A percentile compares a stretch with the other conserved stretches of the same genome.
Conservation (phyloP, 495 filamentous ascomycete species). For the Talaromyces proteolyticus region DNA sequence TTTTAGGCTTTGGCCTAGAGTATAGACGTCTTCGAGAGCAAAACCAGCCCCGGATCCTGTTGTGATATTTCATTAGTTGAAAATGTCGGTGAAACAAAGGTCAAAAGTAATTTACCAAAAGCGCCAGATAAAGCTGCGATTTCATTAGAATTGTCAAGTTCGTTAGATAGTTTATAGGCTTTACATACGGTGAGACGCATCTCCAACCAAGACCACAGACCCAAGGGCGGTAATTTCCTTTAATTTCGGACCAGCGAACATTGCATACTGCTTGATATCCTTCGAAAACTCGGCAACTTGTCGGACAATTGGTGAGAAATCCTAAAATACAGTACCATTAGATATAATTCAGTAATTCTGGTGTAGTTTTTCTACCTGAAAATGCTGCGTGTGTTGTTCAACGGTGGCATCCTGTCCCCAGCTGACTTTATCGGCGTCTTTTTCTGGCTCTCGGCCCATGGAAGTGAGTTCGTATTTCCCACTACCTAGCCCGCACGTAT, state of each 20-base stretch:
- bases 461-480: constrained; percentile 17
- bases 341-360: too few species aligned
- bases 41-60: constrained; percentile 53
- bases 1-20: constrained; percentile 30
- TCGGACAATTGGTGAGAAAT: constrained; percentile 16
- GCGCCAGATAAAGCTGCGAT: constrained; percentile 16
- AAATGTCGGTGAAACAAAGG: background rate
- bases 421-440: constrained; percentile 12
- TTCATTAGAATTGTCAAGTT: background rate
- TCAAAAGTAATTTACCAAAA: constrained; percentile 10
- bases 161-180: too few species aligned
- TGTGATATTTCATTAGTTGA: background rate
- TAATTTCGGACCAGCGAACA: constrained; percentile 16
- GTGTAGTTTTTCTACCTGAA: too few species aligned
- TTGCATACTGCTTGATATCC: constrained; percentile 17
- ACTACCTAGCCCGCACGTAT: constrained; percentile 16
- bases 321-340: too few species aligned
- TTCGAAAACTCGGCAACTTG: constrained; percentile 10
- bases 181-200: constrained; percentile 22
- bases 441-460: constrained; percentile 6
- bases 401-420: constrained; percentile 14
- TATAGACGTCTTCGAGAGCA: constrained; percentile 53
- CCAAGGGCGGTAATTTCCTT: constrained; percentile 6
- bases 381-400: too few species aligned
- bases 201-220: constrained; percentile 17